A percentile compares a stretch with the other conserved stretches of the same genome.
These are phyloP conservation scores for Boletales sp. DNA, from an alignment of 768 basidiomycete genomes.

Conservation along the genomic window DNA sequence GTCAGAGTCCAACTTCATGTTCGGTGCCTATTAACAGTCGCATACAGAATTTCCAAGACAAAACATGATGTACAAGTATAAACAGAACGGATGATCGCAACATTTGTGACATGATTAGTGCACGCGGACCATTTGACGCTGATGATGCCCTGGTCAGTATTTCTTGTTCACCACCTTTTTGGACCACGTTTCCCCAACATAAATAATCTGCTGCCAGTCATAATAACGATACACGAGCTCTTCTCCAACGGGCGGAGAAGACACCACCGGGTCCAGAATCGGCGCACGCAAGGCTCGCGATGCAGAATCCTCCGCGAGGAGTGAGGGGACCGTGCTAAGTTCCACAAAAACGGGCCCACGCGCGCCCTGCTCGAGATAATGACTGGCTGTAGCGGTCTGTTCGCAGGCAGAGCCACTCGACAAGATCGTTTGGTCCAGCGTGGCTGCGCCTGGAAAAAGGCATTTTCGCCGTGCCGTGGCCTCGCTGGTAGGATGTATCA, in stretches of 20 bases:
- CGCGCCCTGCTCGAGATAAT: conserved; percentile 19
- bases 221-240: conserved; percentile 13
- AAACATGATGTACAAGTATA: no score
- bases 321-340: neutral
- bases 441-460: neutral
- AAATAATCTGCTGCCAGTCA: conserved; percentile 10
- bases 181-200: conserved; percentile 20
- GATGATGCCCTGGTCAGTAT: neutral
- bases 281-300: conserved; percentile 5
- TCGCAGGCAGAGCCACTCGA: neutral
- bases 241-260: conserved; percentile 13
- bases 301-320: conserved; percentile 3
- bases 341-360: conserved; percentile 19
- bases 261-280: conserved; percentile 2
- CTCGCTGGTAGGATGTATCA: neutral
- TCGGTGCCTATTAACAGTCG: no score
- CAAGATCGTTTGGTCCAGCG: conserved; percentile 3
- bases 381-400: neutral
- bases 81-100: no score
- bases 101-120: no score
- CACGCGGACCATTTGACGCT: no score
- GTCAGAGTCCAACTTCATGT: no score
- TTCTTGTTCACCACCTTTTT: conserved; percentile 7
- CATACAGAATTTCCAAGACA: no score
- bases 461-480: neutral